phyloP scores from a whole-genome alignment of 257 asterid genomes.

The Capsicum chinense region DNA sequence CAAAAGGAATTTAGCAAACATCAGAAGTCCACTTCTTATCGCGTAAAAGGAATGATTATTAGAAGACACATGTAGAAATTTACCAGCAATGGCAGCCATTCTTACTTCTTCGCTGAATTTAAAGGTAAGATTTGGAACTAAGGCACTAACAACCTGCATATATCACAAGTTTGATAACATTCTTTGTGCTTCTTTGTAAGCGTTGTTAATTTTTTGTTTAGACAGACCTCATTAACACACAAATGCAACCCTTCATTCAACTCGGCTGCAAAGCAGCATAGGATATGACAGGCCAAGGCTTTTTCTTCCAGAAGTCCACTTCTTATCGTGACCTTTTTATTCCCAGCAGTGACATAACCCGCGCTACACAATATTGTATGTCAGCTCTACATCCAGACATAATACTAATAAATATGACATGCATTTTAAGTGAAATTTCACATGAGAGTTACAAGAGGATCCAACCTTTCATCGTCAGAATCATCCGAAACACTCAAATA shows the following conservation, averaged over 20 bases:
- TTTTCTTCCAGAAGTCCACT: conserved; percentile 16
- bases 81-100: not conserved
- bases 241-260: not conserved
- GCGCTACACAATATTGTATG: not conserved
- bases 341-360: not conserved
- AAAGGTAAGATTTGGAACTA: conserved; percentile 6
- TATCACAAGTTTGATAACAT: not conserved
- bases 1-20: not conserved
- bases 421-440: not conserved
- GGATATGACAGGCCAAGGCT: not conserved
- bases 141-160: conserved; percentile 23
- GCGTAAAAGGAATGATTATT: conserved; percentile 22
- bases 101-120: not conserved
- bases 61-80: conserved; percentile 13
- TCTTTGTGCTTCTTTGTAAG: not conserved
- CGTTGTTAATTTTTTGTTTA: not conserved
- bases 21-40: not conserved
- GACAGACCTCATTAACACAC: conserved; percentile 25
- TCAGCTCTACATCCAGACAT: not conserved
- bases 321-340: not conserved
- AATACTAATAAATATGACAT: not conserved
- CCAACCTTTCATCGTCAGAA: conserved; percentile 18
- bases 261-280: conserved; percentile 18
- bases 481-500: not conserved
- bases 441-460: not conserved